Evolutionary conservation across 106 monocot genomes (phyloP).

Genomic region (Acorus gramineus): DNA sequence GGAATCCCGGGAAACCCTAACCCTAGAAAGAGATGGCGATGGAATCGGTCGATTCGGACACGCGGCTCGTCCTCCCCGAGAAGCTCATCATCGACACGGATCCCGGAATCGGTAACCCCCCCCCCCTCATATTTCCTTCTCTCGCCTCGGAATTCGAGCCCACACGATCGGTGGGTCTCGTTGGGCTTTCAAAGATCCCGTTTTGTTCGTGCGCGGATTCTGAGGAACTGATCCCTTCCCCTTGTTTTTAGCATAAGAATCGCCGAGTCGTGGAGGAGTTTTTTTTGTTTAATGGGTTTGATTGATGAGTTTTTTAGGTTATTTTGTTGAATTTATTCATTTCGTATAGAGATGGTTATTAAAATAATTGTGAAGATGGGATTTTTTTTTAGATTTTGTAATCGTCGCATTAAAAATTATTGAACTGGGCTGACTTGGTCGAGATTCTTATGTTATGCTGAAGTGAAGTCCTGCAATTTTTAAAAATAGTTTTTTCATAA

Average conservation of each 20-base stretch:
- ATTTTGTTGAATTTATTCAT: too few species aligned
- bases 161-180: too few species aligned
- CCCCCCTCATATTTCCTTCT: background rate
- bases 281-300: background rate
- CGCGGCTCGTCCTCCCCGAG: background rate
- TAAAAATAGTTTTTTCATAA: too few species aligned
- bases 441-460: background rate
- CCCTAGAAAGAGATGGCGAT: too few species aligned
- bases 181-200: too few species aligned
- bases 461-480: background rate
- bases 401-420: background rate
- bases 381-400: background rate
- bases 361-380: too few species aligned
- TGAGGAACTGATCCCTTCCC: too few species aligned
- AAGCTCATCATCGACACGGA: constrained; percentile 90
- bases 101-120: constrained; percentile 66
- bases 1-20: too few species aligned
- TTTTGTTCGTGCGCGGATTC: background rate
- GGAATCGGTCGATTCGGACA: too few species aligned
- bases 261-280: background rate
- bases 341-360: too few species aligned
- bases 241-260: too few species aligned
- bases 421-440: background rate
- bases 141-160: background rate
- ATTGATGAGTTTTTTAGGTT: too few species aligned